These are phyloP conservation scores for Juglanconis sp. DNA, from an alignment of 2,329 filamentous ascomycete species.

Conservation along the genomic window DNA sequence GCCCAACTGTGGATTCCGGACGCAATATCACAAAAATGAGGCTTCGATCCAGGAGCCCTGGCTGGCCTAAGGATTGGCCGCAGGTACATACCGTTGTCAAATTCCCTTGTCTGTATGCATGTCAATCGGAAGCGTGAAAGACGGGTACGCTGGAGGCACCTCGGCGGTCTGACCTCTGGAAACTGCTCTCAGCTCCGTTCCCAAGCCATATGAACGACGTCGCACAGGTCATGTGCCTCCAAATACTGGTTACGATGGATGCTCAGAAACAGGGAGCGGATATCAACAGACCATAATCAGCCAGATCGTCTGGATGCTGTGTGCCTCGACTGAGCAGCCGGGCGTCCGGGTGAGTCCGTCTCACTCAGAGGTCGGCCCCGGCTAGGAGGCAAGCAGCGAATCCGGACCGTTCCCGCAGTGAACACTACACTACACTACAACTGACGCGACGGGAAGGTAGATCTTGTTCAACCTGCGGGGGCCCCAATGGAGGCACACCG, in stretches of 20 bases:
- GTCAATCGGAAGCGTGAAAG: not conserved
- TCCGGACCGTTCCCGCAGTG: slow-evolving; percentile 8
- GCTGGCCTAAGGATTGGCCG: slow-evolving; percentile 13
- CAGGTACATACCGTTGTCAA: slow-evolving; percentile 9
- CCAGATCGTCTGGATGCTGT: slow-evolving; percentile 10
- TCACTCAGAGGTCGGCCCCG: not conserved
- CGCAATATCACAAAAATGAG: slow-evolving; percentile 1
- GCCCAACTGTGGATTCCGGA: slow-evolving; percentile 14
- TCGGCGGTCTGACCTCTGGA: slow-evolving; percentile 10
- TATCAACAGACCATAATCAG: not conserved
- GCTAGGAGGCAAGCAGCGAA: slow-evolving; percentile 1
- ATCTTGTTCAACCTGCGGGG: slow-evolving; percentile 7
- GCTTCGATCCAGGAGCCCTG: slow-evolving; percentile 8
- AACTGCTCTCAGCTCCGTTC: slow-evolving; percentile 6
- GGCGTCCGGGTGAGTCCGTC: slow-evolving; percentile 18
- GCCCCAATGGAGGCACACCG: slow-evolving; percentile 12
- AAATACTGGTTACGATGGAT: slow-evolving; percentile 18
- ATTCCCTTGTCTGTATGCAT: not conserved
- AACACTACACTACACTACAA: not conserved
- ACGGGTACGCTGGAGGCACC: not conserved
- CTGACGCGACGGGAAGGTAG: slow-evolving; percentile 11
- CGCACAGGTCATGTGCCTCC: slow-evolving; percentile 18
- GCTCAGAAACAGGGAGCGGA: slow-evolving; percentile 6
- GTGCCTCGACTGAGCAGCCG: slow-evolving; percentile 4
- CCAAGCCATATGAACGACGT: slow-evolving; percentile 7